These are phyloP conservation scores for Claviceps pusilla DNA, from an alignment of 2,329 filamentous ascomycete species.

Conservation along the genomic window DNA sequence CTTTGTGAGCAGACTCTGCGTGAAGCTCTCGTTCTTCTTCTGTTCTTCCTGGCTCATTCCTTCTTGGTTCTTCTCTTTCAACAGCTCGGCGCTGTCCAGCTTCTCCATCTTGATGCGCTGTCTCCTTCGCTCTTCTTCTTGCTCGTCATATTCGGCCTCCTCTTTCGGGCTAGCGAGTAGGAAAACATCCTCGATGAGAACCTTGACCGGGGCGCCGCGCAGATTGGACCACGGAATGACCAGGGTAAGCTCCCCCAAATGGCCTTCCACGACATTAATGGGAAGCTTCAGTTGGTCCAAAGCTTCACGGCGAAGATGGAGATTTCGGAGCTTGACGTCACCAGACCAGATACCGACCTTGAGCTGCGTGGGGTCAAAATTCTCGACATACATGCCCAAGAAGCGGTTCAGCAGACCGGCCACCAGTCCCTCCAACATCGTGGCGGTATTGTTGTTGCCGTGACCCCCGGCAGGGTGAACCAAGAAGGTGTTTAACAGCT, in stretches of 20 bases:
- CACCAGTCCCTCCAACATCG: constrained; percentile 93
- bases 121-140: constrained; percentile 74
- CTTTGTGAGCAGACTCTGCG: constrained; percentile 82
- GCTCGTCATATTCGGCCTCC: constrained; percentile 81
- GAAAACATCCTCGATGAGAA: constrained; percentile 94
- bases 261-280: constrained; percentile 90
- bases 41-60: constrained; percentile 91
- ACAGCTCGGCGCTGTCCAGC: constrained; percentile 83
- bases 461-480: constrained; percentile 55
- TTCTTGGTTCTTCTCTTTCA: constrained; percentile 85
- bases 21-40: constrained; percentile 95
- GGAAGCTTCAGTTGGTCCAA: constrained; percentile 94
- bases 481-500: constrained; percentile 5
- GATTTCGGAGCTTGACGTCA: constrained; percentile 85
- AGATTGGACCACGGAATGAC: constrained; percentile 97
- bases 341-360: constrained; percentile 99
- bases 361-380: constrained; percentile 93
- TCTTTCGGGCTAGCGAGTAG: constrained; percentile 89
- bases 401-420: constrained; percentile 97
- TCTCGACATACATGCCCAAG: constrained; percentile 99
- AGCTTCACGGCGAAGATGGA: constrained; percentile 85
- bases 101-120: constrained; percentile 98
- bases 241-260: constrained; percentile 80
- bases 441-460: constrained; percentile 41
- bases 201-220: constrained; percentile 80